Conservation (phyloP, 2,329 filamentous ascomycete genomes). For the Colletotrichum siamense region DNA sequence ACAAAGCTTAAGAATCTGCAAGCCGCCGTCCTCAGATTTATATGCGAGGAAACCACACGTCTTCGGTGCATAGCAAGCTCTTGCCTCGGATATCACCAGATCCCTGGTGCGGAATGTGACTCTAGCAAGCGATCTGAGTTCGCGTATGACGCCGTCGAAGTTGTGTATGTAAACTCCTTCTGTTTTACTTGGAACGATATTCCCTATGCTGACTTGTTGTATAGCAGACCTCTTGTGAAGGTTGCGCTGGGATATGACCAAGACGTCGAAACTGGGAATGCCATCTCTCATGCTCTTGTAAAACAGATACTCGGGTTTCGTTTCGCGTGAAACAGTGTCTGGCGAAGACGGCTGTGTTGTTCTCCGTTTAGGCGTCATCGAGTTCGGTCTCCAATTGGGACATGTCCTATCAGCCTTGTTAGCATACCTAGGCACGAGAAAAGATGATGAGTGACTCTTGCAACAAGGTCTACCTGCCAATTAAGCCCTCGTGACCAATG, state of each 20-base stretch:
- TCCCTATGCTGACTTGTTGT: background rate
- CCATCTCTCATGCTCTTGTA: background rate
- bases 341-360: background rate
- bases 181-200: background rate
- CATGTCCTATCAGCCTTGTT: background rate
- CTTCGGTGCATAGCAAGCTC: background rate
- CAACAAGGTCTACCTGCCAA: background rate
- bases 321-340: accelerated
- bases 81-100: background rate
- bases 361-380: background rate
- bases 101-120: background rate
- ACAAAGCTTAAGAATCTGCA: background rate
- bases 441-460: background rate
- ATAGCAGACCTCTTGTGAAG: background rate
- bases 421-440: background rate
- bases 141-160: background rate
- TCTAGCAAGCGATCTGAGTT: background rate
- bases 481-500: background rate
- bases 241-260: background rate
- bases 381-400: accelerated
- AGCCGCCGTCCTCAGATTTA: background rate
- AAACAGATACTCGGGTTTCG: background rate
- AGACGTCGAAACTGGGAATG: background rate
- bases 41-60: background rate
- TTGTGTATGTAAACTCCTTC: background rate